Evolutionary conservation across 805 yeast genomes (phyloP), one percentile per base, ranked within the genome.

Genomic region (Dipodascopsis tothii): DNA sequence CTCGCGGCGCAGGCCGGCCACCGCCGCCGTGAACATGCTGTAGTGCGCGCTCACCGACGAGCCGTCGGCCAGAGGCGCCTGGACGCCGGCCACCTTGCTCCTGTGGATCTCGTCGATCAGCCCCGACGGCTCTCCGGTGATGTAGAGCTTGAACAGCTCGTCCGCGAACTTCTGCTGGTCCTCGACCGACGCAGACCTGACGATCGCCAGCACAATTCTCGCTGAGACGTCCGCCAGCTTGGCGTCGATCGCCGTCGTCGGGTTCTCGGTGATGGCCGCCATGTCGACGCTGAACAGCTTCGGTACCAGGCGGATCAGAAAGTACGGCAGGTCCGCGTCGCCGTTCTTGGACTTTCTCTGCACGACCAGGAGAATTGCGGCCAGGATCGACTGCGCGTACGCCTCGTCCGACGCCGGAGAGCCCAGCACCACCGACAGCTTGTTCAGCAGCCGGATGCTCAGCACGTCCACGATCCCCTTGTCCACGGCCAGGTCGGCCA

Each of bases 401-500:
- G 37, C 43, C 2, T 28, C 28, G 11, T 49, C 47, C 3, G 14
- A 25, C 14, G 9, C 11, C 30, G 30, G 30, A 25, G 30, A 9
- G 22, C 16, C 21, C 2, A 38, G 32, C 21, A 60, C 48, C 3
- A 46, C 43, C 34, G 55, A 57, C 30, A 69, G 45, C 54, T 64
- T 57, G 45, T 59, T 57, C 23, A 65, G 44, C 17, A 72, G 52
- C 37, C 75, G 58, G 16, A 69, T 63, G 17, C 66, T 52, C 33
- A 70, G 52, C 30, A 61, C 58, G 50, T 73, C 67, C 44, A 68
- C 57, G 28, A 69, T 50, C 16, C 65, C 55, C 37, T 60, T 54
- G 28, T 60, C 59, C 20, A 63, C 57, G 33, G 69, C 57, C 11
- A 68, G 48, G 11, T 54, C 43, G 1, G 65, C 63, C 28, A 69